Evolutionary conservation across 345 rosid genomes (phyloP).

Genomic region (Rhizophora mangle): DNA sequence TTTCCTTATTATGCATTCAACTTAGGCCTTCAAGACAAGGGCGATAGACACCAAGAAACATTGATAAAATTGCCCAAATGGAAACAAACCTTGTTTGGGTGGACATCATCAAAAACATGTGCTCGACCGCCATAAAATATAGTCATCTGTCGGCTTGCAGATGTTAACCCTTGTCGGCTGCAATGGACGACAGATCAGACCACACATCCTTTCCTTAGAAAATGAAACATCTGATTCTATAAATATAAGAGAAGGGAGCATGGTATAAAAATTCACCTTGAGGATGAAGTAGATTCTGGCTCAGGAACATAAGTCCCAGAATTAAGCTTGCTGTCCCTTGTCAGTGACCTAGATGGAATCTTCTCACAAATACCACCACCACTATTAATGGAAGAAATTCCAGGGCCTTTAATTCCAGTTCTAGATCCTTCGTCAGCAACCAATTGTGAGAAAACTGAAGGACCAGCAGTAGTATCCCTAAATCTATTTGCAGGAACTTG

Average conservation of each 20-base stretch:
- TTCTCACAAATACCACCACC: slow-evolving; percentile 37
- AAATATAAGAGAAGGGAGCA: slow-evolving; percentile 3
- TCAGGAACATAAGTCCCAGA: slow-evolving; percentile 36
- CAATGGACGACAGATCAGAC: slow-evolving; percentile 18
- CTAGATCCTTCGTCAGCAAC: slow-evolving; percentile 99
- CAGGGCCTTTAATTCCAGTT: slow-evolving; percentile 81
- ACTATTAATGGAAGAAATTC: slow-evolving; percentile 46
- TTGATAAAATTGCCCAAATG: neutral
- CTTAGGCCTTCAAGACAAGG: slow-evolving; percentile 1
- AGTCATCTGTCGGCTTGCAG: slow-evolving; percentile 79
- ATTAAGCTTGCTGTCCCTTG: slow-evolving; percentile 46
- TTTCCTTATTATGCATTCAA: neutral
- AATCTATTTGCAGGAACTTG: slow-evolving; percentile 63
- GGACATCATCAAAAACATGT: slow-evolving; percentile 97
- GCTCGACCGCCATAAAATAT: slow-evolving; percentile 98
- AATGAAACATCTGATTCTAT: neutral
- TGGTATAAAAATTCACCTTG: slow-evolving; percentile 44
- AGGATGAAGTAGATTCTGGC: slow-evolving; percentile 54
- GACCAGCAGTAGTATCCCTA: slow-evolving; percentile 51
- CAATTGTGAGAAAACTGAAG: slow-evolving; percentile 57
- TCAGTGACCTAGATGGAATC: slow-evolving; percentile 34
- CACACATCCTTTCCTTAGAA: slow-evolving; percentile 1
- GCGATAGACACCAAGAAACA: neutral
- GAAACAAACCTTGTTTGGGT: slow-evolving; percentile 75
- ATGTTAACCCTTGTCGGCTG: slow-evolving; percentile 53